Base-by-base conservation (phyloP, 495 filamentous ascomycete species). In the Aspergillus bridgeri region DNA sequence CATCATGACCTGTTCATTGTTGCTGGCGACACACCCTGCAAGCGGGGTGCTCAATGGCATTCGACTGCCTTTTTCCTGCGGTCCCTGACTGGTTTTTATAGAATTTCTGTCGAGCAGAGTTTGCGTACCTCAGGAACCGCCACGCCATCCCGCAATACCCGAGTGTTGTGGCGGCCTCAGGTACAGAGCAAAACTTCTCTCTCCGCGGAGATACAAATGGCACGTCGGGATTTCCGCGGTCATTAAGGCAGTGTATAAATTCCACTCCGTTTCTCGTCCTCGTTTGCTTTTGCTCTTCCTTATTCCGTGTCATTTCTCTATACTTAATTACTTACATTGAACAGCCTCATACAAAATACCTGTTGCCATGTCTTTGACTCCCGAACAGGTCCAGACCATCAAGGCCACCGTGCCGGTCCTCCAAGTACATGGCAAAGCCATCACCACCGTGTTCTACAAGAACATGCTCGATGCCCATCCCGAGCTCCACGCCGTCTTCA, bases 361-460 rank as follows among this genome's bases (percentile, higher is more conserved):
- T 48, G 19, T 24, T 38, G 54, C 9, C 44, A 66, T 66, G 66
- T 22, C 61, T 6, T 59, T 71, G 18, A 60, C 69, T 2, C 60
- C 70, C 11, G 65, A 72, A 33, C 75, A 78, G 53, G 54, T 74
- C 42, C 51, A 64, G 3, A 57, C 76, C 46, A 76, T 78, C 67
- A 77, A 77, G 62, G 71, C 75, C 48, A 77, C 75, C 6, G 72
- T 77, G 49, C 74, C 74, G 6, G 68, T 90, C 13, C 77, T 91
- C 18, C 77, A 81, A 44, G 78, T 84, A 55, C 82, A 91, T 68
- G 88, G 88, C 68, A 69, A 69, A 19, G 75, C 79, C 47, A 89
- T 91, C 70, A 89, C 87, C 18, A 76, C 72, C 8, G 63, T 78
- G 53, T 90, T 91, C 76, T 92, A 92, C 70, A 68, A 78, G 24